Evolutionary conservation across 169 alveolate genomes (phyloP).

Genomic region (Plasmodium sp.): DNA sequence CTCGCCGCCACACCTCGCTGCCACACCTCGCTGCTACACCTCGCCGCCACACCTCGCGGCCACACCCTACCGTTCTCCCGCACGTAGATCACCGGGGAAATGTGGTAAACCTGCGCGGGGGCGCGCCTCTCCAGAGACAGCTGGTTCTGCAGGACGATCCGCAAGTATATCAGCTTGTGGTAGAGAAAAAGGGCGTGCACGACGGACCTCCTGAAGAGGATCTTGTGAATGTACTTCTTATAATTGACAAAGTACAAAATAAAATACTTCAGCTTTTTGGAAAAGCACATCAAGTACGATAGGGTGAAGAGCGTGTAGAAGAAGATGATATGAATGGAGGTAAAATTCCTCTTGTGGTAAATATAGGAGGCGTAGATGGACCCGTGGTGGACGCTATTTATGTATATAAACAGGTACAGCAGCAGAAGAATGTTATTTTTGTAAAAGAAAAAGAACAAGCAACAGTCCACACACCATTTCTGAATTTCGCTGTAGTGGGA

Average conservation of each 20-base stretch:
- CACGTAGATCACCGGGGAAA: slow-evolving; percentile 59
- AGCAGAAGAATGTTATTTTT: slow-evolving; percentile 61
- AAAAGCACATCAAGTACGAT: slow-evolving; percentile 70
- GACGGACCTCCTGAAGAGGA: slow-evolving; percentile 56
- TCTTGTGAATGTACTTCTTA: slow-evolving; percentile 60
- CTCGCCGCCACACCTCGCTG: too few species aligned
- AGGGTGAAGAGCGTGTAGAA: slow-evolving; percentile 65
- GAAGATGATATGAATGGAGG: slow-evolving; percentile 51
- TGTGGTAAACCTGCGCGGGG: slow-evolving; percentile 44
- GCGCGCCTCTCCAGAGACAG: not conserved
- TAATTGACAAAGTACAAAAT: slow-evolving; percentile 70
- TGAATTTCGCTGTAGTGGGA: slow-evolving; percentile 74
- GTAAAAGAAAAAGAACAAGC: slow-evolving; percentile 56
- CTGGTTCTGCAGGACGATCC: slow-evolving; percentile 61
- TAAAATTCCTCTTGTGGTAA: slow-evolving; percentile 38
- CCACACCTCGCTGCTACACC: too few species aligned
- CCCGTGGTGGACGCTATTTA: slow-evolving; percentile 66
- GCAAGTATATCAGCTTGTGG: slow-evolving; percentile 40
- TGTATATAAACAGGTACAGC: slow-evolving; percentile 52
- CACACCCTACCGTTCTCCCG: slow-evolving; percentile 22
- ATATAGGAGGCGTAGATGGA: slow-evolving; percentile 63
- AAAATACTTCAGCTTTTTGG: slow-evolving; percentile 53
- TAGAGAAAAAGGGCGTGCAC: slow-evolving; percentile 56
- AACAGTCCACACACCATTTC: slow-evolving; percentile 75
- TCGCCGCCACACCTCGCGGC: not conserved